A percentile compares a stretch with the other conserved stretches of the same genome.
Conservation (phyloP, 768 basidiomycete species). For the Lactarius indigo region DNA sequence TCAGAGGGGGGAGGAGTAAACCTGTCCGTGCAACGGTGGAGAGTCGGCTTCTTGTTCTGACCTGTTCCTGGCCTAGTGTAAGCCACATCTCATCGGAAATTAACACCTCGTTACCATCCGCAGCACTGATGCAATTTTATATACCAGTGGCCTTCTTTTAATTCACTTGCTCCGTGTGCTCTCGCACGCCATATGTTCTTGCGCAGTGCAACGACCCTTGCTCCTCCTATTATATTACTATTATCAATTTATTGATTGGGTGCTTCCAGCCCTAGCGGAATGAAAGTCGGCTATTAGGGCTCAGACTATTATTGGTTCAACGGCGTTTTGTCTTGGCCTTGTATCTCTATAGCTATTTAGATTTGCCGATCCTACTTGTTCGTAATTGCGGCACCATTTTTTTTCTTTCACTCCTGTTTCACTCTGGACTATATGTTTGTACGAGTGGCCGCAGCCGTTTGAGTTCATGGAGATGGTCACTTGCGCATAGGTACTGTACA, state of each 20-base stretch:
- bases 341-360: not conserved
- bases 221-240: not conserved
- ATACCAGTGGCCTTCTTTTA: not conserved
- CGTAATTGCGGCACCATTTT: not conserved
- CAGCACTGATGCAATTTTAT: not conserved
- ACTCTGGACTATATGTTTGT: not conserved
- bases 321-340: slow-evolving; percentile 7
- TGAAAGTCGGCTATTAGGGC: not conserved
- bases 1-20: not conserved
- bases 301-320: not conserved
- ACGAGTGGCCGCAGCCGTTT: not conserved
- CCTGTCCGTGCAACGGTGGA: not conserved
- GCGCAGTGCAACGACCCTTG: not conserved
- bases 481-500: not conserved
- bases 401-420: not conserved
- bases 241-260: not conserved
- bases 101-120: not conserved
- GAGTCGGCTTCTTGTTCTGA: not conserved
- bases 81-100: not conserved
- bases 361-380: not conserved
- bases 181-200: not conserved
- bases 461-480: not conserved
- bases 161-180: not conserved
- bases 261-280: slow-evolving; percentile 2
- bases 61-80: not conserved